Evolutionary conservation across 345 rosid genomes (phyloP).

Genomic region (Lepidium africanum): DNA sequence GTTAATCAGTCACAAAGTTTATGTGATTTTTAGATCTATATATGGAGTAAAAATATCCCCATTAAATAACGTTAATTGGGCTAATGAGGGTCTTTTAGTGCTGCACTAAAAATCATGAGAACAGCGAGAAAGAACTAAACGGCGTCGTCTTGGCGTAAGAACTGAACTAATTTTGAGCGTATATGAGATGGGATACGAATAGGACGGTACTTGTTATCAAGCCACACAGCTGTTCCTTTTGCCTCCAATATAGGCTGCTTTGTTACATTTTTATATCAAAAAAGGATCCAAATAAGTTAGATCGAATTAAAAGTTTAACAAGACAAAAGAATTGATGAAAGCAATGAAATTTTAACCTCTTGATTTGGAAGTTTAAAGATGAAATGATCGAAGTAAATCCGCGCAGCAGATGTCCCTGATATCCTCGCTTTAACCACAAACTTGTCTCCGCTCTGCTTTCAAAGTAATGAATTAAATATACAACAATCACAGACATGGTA

Average conservation of each 20-base stretch:
- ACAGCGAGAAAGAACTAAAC: slow-evolving; percentile 3
- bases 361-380: slow-evolving; percentile 62
- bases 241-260: slow-evolving; percentile 70
- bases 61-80: background rate
- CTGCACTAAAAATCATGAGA: background rate
- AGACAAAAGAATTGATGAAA: background rate
- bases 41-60: background rate
- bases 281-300: background rate
- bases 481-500: background rate
- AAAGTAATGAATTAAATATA: slow-evolving; percentile 3
- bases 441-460: slow-evolving; percentile 60
- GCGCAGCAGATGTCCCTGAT: slow-evolving; percentile 65
- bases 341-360: slow-evolving; percentile 36
- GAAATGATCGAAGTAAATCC: slow-evolving; percentile 63
- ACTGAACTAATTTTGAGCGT: slow-evolving; percentile 54
- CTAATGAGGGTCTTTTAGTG: background rate
- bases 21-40: background rate
- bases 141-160: slow-evolving; percentile 35
- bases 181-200: slow-evolving; percentile 62
- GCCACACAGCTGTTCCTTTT: slow-evolving; percentile 72
- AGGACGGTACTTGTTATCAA: slow-evolving; percentile 67
- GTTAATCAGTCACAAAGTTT: too few relatives aligned
- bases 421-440: slow-evolving; percentile 62
- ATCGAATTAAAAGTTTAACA: background rate
- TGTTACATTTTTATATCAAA: background rate